phyloP scores from a whole-genome alignment of 2,329 filamentous ascomycete genomes.

The Colletotrichum graminicola region DNA sequence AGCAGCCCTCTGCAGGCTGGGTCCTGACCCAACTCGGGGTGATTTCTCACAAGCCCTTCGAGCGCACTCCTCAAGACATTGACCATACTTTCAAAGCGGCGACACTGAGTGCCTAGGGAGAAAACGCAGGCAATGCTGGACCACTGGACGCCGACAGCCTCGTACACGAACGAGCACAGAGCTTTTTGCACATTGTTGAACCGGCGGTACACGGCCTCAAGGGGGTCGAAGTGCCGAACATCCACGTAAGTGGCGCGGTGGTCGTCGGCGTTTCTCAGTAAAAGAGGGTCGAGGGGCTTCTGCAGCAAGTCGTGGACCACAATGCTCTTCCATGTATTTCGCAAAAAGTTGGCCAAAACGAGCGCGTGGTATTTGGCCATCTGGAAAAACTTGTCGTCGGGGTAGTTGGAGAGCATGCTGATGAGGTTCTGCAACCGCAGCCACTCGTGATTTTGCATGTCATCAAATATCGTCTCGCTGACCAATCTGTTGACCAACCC shows the following conservation, averaged over 20 bases:
- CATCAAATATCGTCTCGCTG: conserved; percentile 51
- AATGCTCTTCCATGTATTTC: conserved; percentile 26
- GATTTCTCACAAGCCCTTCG: neutral
- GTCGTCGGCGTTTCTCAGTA: conserved; percentile 45
- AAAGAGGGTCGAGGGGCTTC: neutral
- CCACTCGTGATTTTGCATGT: conserved; percentile 52
- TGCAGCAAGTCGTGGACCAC: conserved; percentile 26
- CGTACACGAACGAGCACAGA: conserved; percentile 55
- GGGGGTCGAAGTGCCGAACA: conserved; percentile 45
- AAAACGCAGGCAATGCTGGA: neutral
- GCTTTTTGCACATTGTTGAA: conserved; percentile 51
- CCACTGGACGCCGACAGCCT: conserved; percentile 43
- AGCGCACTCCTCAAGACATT: neutral
- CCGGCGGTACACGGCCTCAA: conserved; percentile 45
- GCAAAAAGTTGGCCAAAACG: conserved; percentile 40
- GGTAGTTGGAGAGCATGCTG: conserved; percentile 43
- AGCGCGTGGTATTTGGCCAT: conserved; percentile 41
- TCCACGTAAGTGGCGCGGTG: conserved; percentile 56
- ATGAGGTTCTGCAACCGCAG: conserved; percentile 47
- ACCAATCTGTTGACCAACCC: conserved; percentile 49
- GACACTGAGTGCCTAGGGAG: neutral
- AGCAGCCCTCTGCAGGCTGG: conserved; percentile 10
- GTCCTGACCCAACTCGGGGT: conserved; percentile 24
- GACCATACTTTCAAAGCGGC: neutral
- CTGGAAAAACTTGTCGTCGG: neutral